Evolutionary conservation across 2,329 filamentous ascomycete species (phyloP).

Genomic region (Exophiala bonariae): DNA sequence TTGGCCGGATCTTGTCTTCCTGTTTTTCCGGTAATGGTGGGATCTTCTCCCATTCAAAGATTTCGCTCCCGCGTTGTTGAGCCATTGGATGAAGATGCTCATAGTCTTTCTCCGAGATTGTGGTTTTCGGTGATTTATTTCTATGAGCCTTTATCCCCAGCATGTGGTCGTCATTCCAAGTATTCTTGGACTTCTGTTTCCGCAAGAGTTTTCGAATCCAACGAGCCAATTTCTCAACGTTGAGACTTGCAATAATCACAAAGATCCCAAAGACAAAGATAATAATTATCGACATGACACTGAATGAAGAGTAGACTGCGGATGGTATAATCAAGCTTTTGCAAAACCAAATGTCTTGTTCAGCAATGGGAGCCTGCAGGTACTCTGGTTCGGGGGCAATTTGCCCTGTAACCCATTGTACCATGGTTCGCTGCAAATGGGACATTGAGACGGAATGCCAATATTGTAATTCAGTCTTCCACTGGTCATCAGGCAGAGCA

Average conservation of each 20-base stretch:
- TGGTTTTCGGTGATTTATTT: no score
- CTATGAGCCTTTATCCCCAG: no score
- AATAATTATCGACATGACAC: slow-evolving; percentile 17
- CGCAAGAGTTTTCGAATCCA: slow-evolving; percentile 5
- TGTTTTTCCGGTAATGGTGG: no score
- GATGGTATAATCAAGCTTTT: slow-evolving; percentile 18
- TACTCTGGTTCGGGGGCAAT: slow-evolving; percentile 15
- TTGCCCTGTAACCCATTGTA: slow-evolving; percentile 19
- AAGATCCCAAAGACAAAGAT: slow-evolving; percentile 17
- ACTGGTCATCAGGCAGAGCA: slow-evolving; percentile 20
- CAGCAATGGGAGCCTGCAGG: slow-evolving; percentile 7
- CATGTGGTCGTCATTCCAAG: no score
- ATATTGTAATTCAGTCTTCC: slow-evolving; percentile 17
- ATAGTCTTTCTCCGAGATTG: no score
- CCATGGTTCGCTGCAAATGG: slow-evolving; percentile 18
- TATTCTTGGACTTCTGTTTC: no score
- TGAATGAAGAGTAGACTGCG: slow-evolving; percentile 19
- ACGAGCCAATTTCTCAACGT: slow-evolving; percentile 6
- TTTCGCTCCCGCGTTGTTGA: no score
- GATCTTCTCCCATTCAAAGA: no score
- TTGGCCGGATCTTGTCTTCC: no score
- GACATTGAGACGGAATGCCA: slow-evolving; percentile 24
- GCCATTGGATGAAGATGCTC: no score
- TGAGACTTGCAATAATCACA: slow-evolving; percentile 10
- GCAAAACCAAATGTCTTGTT: slow-evolving; percentile 22